Conservation (phyloP, 495 filamentous ascomycete species). For the Penicillium cinerascens region DNA sequence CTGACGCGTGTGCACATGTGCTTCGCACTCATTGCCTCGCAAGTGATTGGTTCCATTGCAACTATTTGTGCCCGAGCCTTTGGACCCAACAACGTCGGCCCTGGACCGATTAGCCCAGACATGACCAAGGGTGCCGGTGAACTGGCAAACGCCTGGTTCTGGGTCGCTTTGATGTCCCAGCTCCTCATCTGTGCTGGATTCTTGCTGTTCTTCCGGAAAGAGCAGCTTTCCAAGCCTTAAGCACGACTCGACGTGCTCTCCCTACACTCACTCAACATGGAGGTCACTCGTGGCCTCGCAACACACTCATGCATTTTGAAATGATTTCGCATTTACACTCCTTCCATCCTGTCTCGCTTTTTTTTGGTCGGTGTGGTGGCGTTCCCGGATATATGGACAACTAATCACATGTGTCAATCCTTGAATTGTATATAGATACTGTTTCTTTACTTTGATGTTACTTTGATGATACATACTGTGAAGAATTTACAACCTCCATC, state of each 20-base stretch:
- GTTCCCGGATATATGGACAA: neutral
- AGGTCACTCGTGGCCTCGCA: neutral
- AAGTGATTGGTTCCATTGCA: constrained; percentile 48
- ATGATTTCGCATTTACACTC: neutral
- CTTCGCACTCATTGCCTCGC: constrained; percentile 48
- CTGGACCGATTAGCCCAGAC: constrained; percentile 44
- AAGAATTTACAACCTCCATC: neutral
- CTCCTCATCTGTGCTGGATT: constrained; percentile 62
- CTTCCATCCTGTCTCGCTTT: neutral
- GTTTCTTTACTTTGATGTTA: neutral
- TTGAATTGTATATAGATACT: neutral
- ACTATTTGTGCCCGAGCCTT: constrained; percentile 47
- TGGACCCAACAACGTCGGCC: constrained; percentile 43
- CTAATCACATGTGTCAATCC: neutral
- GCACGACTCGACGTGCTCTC: neutral
- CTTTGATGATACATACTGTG: neutral
- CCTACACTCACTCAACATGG: no score
- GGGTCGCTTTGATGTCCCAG: constrained; percentile 60
- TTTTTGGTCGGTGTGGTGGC: neutral
- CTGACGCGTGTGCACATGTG: constrained; percentile 47
- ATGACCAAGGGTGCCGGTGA: constrained; percentile 37
- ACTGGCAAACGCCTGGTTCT: constrained; percentile 59
- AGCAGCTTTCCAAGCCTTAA: constrained; percentile 10
- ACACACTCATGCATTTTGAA: neutral
- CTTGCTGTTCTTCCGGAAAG: constrained; percentile 56